phyloP scores from a whole-genome alignment of 1,139 yeast species.

The Pichia kudriavzevii region DNA sequence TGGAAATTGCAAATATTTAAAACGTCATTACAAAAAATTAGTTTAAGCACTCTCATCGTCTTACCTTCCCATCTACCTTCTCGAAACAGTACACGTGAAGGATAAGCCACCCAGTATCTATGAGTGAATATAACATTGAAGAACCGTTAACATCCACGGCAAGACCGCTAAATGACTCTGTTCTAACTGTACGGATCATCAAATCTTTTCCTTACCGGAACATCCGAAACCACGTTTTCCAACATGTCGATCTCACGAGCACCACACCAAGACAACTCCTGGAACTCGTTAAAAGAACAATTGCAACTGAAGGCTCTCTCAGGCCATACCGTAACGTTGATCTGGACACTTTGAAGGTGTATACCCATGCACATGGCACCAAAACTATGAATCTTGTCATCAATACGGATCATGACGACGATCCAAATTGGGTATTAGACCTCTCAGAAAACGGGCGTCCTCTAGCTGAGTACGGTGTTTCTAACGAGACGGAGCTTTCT shows the following conservation, averaged over 20 bases:
- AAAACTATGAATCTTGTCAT: slow-evolving; percentile 90
- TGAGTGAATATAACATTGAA: no score
- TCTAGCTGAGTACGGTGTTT: slow-evolving; percentile 62
- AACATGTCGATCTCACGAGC: slow-evolving; percentile 60
- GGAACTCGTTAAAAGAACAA: slow-evolving; percentile 37
- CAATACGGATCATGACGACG: slow-evolving; percentile 74
- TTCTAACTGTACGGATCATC: slow-evolving; percentile 75
- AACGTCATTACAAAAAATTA: no score
- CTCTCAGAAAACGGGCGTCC: slow-evolving; percentile 34
- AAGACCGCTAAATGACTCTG: slow-evolving; percentile 63
- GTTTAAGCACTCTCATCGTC: no score
- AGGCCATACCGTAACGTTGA: slow-evolving; percentile 79
- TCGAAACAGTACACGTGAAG: no score
- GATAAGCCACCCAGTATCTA: no score
- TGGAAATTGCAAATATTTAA: no score
- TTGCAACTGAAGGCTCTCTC: slow-evolving; percentile 59
- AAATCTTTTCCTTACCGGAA: slow-evolving; percentile 92
- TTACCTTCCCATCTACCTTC: no score
- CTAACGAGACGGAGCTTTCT: slow-evolving; percentile 89
- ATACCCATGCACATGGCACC: slow-evolving; percentile 91
- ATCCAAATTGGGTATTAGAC: slow-evolving; percentile 62
- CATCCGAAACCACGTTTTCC: slow-evolving; percentile 71
- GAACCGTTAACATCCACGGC: slow-evolving; percentile 63
- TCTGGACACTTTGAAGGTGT: slow-evolving; percentile 73
- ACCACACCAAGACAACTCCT: slow-evolving; percentile 63